Conservation (phyloP, 2,329 filamentous ascomycete genomes). For the Verticillium nubilum region DNA sequence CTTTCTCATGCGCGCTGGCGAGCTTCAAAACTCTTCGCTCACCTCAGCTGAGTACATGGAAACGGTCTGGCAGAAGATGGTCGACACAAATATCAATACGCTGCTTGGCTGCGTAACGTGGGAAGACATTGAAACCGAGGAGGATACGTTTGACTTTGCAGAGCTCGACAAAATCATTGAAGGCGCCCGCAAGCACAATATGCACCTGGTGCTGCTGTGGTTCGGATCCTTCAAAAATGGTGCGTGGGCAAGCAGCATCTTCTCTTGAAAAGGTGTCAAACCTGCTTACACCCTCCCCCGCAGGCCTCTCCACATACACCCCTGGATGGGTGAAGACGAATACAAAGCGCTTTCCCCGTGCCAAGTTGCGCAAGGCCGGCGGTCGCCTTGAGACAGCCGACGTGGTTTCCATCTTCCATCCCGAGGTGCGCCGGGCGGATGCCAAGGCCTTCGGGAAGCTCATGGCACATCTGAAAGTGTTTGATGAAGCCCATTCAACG, state of each 20-base stretch:
- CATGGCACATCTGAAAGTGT: slow-evolving; percentile 25
- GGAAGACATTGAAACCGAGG: slow-evolving; percentile 25
- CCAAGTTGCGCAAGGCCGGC: slow-evolving; percentile 20
- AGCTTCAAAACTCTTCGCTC: slow-evolving; percentile 26
- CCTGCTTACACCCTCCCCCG: neutral
- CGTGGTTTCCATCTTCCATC: slow-evolving; percentile 20
- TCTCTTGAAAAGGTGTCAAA: neutral
- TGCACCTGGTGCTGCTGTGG: slow-evolving; percentile 22
- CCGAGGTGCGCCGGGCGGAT: slow-evolving; percentile 15
- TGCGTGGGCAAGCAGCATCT: neutral
- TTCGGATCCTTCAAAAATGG: slow-evolving; percentile 25
- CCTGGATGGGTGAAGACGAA: slow-evolving; percentile 21
- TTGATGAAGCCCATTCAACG: slow-evolving; percentile 36
- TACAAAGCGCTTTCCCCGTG: slow-evolving; percentile 18
- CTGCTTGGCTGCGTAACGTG: slow-evolving; percentile 23
- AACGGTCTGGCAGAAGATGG: slow-evolving; percentile 20
- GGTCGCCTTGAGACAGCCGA: slow-evolving; percentile 17
- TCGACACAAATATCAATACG: slow-evolving; percentile 21
- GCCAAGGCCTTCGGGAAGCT: slow-evolving; percentile 20
- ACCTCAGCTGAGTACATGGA: slow-evolving; percentile 20
- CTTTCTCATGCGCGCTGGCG: slow-evolving; percentile 22
- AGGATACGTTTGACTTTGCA: slow-evolving; percentile 21
- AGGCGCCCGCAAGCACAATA: slow-evolving; percentile 15
- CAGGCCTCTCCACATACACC: slow-evolving; percentile 20
- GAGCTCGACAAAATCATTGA: slow-evolving; percentile 19